phyloP scores from a whole-genome alignment of 2,329 filamentous ascomycete species.

The Microdochium bolleyi region DNA sequence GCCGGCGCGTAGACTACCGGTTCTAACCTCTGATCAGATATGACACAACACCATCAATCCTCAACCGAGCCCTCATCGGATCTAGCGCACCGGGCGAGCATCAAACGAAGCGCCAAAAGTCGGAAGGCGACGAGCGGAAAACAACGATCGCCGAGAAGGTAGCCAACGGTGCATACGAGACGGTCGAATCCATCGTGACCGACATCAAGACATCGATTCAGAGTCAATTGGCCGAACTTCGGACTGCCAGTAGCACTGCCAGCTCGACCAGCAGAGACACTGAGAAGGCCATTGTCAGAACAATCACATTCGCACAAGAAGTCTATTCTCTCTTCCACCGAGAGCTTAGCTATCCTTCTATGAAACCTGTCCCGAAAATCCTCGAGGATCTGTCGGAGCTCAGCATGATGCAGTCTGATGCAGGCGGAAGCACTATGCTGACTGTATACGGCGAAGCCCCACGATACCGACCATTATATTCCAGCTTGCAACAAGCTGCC shows the following conservation, averaged over 20 bases:
- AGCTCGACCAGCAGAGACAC: conserved; percentile 31
- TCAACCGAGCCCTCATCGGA: conserved; percentile 44
- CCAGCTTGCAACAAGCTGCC: conserved; percentile 60
- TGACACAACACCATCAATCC: conserved; percentile 45
- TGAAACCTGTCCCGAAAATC: conserved; percentile 23
- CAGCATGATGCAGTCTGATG: conserved; percentile 27
- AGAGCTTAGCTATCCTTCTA: conserved; percentile 44
- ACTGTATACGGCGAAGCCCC: conserved; percentile 71
- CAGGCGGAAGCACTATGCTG: conserved; percentile 52
- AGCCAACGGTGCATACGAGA: conserved; percentile 41
- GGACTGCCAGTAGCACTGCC: conserved; percentile 23
- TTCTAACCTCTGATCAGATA: conserved; percentile 30
- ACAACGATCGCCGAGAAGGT: conserved; percentile 47
- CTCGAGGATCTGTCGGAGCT: conserved; percentile 27
- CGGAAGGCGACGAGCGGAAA: conserved; percentile 31
- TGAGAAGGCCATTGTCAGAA: conserved; percentile 31
- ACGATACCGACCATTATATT: conserved; percentile 73
- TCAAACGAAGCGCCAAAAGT: conserved; percentile 52
- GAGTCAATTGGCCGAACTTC: conserved; percentile 38
- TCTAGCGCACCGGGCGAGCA: conserved; percentile 38
- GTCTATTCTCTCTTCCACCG: conserved; percentile 55
- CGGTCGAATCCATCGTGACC: conserved; percentile 57
- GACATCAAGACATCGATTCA: conserved; percentile 44
- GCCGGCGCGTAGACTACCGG: neutral
- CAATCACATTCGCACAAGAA: conserved; percentile 52